Percentiles rank a stretch among this genome's conserved stretches.
These are phyloP conservation scores for Mycena latifolia DNA, from an alignment of 768 basidiomycete species.

Conservation along the genomic window DNA sequence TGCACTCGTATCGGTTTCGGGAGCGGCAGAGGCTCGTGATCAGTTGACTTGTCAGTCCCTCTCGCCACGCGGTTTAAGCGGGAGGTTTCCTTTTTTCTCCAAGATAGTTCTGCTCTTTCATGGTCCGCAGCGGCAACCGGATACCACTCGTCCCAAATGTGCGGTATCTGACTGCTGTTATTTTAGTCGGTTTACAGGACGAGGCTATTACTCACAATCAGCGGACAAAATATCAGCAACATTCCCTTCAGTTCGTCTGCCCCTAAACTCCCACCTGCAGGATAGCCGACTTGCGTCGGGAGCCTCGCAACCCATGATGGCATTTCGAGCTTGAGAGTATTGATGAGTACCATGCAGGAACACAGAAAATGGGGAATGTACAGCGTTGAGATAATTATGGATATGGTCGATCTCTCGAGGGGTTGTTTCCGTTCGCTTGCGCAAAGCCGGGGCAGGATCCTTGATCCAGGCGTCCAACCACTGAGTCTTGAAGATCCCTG, in stretches of 20 bases:
- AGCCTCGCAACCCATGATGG: constrained; percentile 37
- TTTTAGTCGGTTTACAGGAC: too few relatives aligned
- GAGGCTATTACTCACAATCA: too few relatives aligned
- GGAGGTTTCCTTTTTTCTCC: constrained; percentile 11
- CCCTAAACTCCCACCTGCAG: constrained; percentile 40
- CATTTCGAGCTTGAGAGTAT: constrained; percentile 32
- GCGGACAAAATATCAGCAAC: constrained; percentile 28
- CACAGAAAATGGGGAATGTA: background rate
- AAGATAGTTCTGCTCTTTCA: background rate
- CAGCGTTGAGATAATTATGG: constrained; percentile 29
- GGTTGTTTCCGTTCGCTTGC: constrained; percentile 14
- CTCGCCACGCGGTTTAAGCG: constrained; percentile 1
- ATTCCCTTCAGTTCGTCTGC: constrained; percentile 42
- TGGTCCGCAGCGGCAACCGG: constrained; percentile 8
- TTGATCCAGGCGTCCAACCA: constrained; percentile 13
- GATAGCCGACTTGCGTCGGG: constrained; percentile 37
- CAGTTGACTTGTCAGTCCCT: background rate
- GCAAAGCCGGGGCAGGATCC: background rate
- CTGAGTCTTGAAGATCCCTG: constrained; percentile 12
- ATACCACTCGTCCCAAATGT: constrained; percentile 22
- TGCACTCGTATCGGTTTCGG: constrained; percentile 14
- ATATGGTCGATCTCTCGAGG: constrained; percentile 37
- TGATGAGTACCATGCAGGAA: background rate
- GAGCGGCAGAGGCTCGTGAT: background rate
- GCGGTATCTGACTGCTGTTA: too few relatives aligned